Conservation (phyloP, 2,329 filamentous ascomycete species). For the Chaetoscypha palmicola region DNA sequence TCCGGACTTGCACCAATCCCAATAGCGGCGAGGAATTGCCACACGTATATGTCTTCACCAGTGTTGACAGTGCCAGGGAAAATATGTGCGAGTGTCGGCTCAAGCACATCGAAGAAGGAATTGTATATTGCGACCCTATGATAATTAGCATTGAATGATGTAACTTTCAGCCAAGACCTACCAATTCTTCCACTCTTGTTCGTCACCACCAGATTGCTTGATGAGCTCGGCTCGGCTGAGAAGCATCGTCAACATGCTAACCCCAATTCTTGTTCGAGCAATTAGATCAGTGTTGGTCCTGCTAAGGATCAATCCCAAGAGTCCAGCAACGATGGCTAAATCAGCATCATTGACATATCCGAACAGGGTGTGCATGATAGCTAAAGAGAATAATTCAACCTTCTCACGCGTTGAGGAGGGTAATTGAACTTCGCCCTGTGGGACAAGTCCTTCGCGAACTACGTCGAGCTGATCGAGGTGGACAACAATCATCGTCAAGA, state of each 20-base stretch:
- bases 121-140: conserved; percentile 70
- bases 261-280: conserved; percentile 77
- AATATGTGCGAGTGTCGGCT: conserved; percentile 74
- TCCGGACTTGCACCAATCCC: conserved; percentile 89
- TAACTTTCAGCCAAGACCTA: conserved; percentile 33
- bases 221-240: conserved; percentile 89
- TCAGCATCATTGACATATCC: conserved; percentile 86
- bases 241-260: conserved; percentile 87
- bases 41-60: conserved; percentile 91
- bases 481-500: conserved; percentile 91
- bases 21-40: conserved; percentile 94
- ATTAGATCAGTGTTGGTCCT: conserved; percentile 73
- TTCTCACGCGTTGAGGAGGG: conserved; percentile 77
- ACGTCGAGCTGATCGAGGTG: conserved; percentile 91
- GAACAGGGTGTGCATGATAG: conserved; percentile 86
- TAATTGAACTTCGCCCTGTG: conserved; percentile 63
- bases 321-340: conserved; percentile 82
- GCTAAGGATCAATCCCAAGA: conserved; percentile 75
- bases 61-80: conserved; percentile 90
- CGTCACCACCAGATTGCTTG: conserved; percentile 68
- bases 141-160: conserved; percentile 28
- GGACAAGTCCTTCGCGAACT: conserved; percentile 70
- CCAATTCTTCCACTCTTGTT: conserved; percentile 78
- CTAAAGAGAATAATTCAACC: conserved; percentile 80
- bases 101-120: conserved; percentile 76